Base-by-base conservation (phyloP, 2,329 filamentous ascomycete species). In the Ophiocordyceps camponoti-rufipedis region DNA sequence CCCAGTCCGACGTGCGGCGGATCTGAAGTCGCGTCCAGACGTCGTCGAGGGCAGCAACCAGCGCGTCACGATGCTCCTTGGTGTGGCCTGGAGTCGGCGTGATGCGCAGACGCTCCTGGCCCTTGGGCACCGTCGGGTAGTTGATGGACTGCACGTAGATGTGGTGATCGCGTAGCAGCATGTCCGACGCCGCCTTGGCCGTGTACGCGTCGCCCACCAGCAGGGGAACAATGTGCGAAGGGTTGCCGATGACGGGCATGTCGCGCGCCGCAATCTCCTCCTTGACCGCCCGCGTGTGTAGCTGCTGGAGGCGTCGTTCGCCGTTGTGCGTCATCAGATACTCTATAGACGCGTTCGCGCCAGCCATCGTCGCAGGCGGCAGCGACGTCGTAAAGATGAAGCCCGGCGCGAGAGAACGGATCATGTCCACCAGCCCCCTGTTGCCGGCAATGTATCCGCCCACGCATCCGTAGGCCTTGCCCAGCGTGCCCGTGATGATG, bases 81-180 rank as follows among this genome's bases (percentile, higher is more conserved):
- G 76, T 78, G 62, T 98, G 91, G 41, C 91, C 91, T 0, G 91
- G 91, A 1, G 91, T 98, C 0, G 91, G 91, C 2, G 91, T 98
- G 62, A 98, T 86, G 53, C 91, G 83, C 47, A 98, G 80, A 48
- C 91, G 81, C 65, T 98, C 91, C 69, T 98, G 88, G n/a, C 91
- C 91, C 7, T 94, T 86, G 2, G 91, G 91, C 3, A 98, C 91
- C 44, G 91, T 98, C 2, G 91, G 91, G 66, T 96, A 96, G 69
- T 98, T 98, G 74, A 98, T 96, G 46, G 86, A 87, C 67, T 98
- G 91, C 28, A 98, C 91, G 60, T 98, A 98, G 59, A 98, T 95
- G 49, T 80, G 77, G 69, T 94, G 84, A 53, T 94, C 82, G 53
- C 83, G 79, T 13, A 98, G 75, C 19, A 98, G 78, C 69, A 94